A percentile compares a stretch with the other conserved stretches of the same genome.
Conservation (phyloP, 2,329 filamentous ascomycete species). For the Cladophialophora bantiana region DNA sequence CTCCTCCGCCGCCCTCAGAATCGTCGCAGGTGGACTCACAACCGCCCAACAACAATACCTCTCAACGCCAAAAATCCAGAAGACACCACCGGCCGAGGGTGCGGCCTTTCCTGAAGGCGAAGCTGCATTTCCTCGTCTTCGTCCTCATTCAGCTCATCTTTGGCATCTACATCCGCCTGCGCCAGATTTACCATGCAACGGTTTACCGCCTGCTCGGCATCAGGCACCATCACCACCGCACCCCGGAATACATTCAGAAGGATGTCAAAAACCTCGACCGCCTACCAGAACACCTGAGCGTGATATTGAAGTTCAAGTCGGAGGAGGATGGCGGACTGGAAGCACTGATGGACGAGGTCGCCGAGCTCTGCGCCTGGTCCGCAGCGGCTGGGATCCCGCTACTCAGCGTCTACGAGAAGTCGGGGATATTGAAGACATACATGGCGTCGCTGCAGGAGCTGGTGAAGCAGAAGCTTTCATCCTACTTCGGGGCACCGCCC, state of each 20-base stretch:
- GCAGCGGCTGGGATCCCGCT: slow-evolving; percentile 85
- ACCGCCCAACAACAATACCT: slow-evolving; percentile 17
- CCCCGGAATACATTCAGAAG: slow-evolving; percentile 87
- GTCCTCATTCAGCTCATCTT: slow-evolving; percentile 74
- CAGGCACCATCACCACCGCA: slow-evolving; percentile 93
- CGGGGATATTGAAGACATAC: slow-evolving; percentile 87
- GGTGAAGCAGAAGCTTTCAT: slow-evolving; percentile 78
- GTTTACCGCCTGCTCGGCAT: slow-evolving; percentile 79
- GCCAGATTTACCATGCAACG: slow-evolving; percentile 79
- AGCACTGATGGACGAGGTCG: slow-evolving; percentile 84
- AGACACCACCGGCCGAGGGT: slow-evolving; percentile 46
- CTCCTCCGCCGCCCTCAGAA: slow-evolving; percentile 51
- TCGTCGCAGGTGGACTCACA: slow-evolving; percentile 20
- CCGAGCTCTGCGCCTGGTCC: slow-evolving; percentile 92
- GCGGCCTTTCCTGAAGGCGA: slow-evolving; percentile 53
- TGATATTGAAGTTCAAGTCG: slow-evolving; percentile 78
- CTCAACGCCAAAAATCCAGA: slow-evolving; percentile 37
- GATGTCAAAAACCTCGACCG: slow-evolving; percentile 79
- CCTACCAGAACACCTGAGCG: slow-evolving; percentile 84
- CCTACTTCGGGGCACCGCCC: slow-evolving; percentile 78
- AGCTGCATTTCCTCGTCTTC: slow-evolving; percentile 54
- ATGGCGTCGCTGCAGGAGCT: slow-evolving; percentile 83
- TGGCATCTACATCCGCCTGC: slow-evolving; percentile 83
- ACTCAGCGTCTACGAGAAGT: slow-evolving; percentile 87
- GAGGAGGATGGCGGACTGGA: slow-evolving; percentile 78